phyloP scores from a whole-genome alignment of 2,329 filamentous ascomycete genomes.

The Cadophora gregata region DNA sequence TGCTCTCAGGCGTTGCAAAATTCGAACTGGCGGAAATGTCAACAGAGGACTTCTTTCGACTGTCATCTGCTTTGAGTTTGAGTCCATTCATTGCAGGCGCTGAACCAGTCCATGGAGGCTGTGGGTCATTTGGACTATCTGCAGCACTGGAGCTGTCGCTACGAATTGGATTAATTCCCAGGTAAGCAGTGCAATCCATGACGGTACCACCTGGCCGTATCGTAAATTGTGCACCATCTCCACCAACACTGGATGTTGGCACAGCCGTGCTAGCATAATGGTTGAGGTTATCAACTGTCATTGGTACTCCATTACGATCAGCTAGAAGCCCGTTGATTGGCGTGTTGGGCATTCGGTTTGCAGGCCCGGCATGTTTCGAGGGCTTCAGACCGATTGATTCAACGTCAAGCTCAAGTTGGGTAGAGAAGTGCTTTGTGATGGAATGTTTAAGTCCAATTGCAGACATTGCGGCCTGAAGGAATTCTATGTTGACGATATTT shows the following conservation, averaged over 20 bases:
- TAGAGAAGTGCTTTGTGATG: slow-evolving; percentile 83
- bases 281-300: slow-evolving; percentile 33
- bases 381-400: slow-evolving; percentile 48
- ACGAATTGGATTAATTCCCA: not conserved
- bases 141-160: slow-evolving; percentile 13
- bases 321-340: slow-evolving; percentile 32
- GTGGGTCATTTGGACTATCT: slow-evolving; percentile 16
- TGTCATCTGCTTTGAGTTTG: not conserved
- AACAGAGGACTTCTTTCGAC: not conserved
- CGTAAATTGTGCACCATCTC: not conserved
- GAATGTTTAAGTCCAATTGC: slow-evolving; percentile 74
- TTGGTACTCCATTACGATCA: slow-evolving; percentile 28
- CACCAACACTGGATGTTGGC: not conserved
- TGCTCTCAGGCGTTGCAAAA: not conserved
- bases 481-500: slow-evolving; percentile 64
- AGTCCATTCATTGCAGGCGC: not conserved
- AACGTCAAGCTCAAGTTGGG: slow-evolving; percentile 83
- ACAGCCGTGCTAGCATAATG: not conserved
- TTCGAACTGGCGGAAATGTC: not conserved
- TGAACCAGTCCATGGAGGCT: not conserved
- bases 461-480: slow-evolving; percentile 80
- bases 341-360: slow-evolving; percentile 18
- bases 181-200: not conserved
- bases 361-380: not conserved
- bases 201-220: not conserved